Evolutionary conservation across 306 rosid genomes (phyloP), one percentile per base, ranked within the genome.

Genomic region (Cercis canadensis): DNA sequence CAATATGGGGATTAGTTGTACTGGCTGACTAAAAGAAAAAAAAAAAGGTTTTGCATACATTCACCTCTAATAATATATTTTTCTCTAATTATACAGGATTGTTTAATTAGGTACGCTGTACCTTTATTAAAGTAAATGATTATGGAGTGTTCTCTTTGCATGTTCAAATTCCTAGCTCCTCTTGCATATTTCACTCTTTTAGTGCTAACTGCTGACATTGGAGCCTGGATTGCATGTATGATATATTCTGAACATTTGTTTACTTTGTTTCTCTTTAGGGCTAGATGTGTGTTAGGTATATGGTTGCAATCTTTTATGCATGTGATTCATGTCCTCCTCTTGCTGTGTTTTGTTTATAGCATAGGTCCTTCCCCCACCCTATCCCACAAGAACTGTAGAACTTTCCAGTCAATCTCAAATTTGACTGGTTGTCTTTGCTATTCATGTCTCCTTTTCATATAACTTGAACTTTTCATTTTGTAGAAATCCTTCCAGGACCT

Each of bases 401-500:
- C 45, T 60, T 73, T 6, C 21, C 8, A 1, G 11, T 43, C 39
- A 43, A 45, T 36, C 69, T 51, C 61, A 18, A 49, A 58, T 46
- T 19, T 61, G 21, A 49, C 74, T 49, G 11, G 52, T 67, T 67
- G 44, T 82, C 12, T 78, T 57, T 69, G 34, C 50, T 60, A 18
- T 62, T 58, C 34, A 55, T 41, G 55, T 70, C 32, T 51, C 71
- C 44, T 53, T 55, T 51, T 47, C 21, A 40, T 16, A 57, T 37
- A 79, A 43, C 70, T 72, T 57, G 6, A 57, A 45, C 55, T 47
- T 81, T 86, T 73, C 55, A 34, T 73, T 84, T 73, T 84, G 80
- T 67, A 94, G 99, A 91, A 87, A 81, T 94, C 99, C 67, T 94
- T 94, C 83, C 96, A 87, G 84, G 92, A 86, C 81, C 99, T 94